Base-by-base conservation (phyloP, 1,284 basidiomycete genomes). In the Rhodotorula mucilaginosa region DNA sequence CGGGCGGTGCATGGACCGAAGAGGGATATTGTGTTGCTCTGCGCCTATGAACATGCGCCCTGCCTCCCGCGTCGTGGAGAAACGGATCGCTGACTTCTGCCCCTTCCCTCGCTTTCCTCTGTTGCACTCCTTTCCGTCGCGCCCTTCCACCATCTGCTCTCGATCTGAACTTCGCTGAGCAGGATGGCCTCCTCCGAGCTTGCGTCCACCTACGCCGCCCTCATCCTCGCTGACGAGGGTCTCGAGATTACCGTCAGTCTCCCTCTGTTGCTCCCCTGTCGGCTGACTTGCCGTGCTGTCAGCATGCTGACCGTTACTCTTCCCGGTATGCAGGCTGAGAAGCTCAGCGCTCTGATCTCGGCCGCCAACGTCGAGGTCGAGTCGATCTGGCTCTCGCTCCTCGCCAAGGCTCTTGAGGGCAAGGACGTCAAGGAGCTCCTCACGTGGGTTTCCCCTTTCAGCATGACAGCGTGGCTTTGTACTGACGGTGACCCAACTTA, bases 401-500 rank as follows among this genome's bases (percentile, higher is more conserved):
- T 99, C 80, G 90, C 96, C 78, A 99, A 98, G 84, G 95, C 96
- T 52, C 89, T 99, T 67, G 95, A 97, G 85, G 95, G 95, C 80
- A 97, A 97, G 88, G 89, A 98, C 84, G 87, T 98, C 81, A 97
- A 94, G 85, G 93, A 96, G 67, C 86, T 99, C 76, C 87, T 97
- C 73, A 91, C 91, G 61, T 63, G 10, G 34, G 61, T 44, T 5
- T 46, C 18, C n/a, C 77, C 90, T 96, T 76, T 91, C 92, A 79
- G 85, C 89, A 90, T 91, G 78, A 90, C 49, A 15, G 12, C 51
- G 23, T n/a, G 34, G 7, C 6, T 60, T 58, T 26, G 23, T n/a
- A 29, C 39, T 26, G 29, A 15, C n/a, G 47, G 31, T 49, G 13
- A 5, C 63, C 18, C 39, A 23, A 7, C 46, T 10, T 13, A 3